Percentiles rank a stretch among this genome's conserved stretches.
These are phyloP conservation scores for Aspergillus taichungensis DNA, from an alignment of 495 filamentous ascomycete genomes.

Conservation along the genomic window DNA sequence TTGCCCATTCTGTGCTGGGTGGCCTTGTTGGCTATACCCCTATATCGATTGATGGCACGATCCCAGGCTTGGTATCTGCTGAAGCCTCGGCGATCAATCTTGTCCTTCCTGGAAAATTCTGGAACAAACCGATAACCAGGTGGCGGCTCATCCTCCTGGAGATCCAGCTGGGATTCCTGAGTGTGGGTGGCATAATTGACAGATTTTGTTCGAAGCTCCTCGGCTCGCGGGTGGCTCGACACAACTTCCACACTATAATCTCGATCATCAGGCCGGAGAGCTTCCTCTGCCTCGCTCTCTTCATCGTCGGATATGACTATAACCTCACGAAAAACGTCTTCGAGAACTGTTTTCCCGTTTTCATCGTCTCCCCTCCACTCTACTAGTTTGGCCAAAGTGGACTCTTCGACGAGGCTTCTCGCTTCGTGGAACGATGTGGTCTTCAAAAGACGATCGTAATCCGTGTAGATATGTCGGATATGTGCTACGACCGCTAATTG, in stretches of 20 bases:
- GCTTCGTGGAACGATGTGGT: slow-evolving; percentile 58
- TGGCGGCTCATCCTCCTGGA: slow-evolving; percentile 29
- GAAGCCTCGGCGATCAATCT: slow-evolving; percentile 38
- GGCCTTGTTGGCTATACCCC: slow-evolving; percentile 17
- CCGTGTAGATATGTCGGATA: slow-evolving; percentile 77
- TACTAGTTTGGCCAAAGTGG: slow-evolving; percentile 62
- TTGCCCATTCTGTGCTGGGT: slow-evolving; percentile 5
- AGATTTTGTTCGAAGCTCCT: slow-evolving; percentile 26
- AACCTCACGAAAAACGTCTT: slow-evolving; percentile 73
- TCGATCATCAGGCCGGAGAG: slow-evolving; percentile 10
- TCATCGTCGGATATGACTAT: slow-evolving; percentile 79
- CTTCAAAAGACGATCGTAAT: slow-evolving; percentile 72
- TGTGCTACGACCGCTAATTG: slow-evolving; percentile 80
- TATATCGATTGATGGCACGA: slow-evolving; percentile 33
- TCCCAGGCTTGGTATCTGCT: slow-evolving; percentile 43
- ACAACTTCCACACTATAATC: slow-evolving; percentile 33
- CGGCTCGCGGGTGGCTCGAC: slow-evolving; percentile 24
- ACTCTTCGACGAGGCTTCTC: slow-evolving; percentile 57
- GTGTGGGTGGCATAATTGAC: slow-evolving; percentile 13
- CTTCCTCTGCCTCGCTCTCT: slow-evolving; percentile 46
- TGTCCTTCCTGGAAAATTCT: slow-evolving; percentile 17
- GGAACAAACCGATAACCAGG: slow-evolving; percentile 29
- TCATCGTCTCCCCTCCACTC: slow-evolving; percentile 87
- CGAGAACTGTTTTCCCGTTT: slow-evolving; percentile 61
- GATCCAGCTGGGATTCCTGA: slow-evolving; percentile 16